These are phyloP conservation scores for Venturia effusa DNA, from an alignment of 2,329 filamentous ascomycete species.

Conservation along the genomic window DNA sequence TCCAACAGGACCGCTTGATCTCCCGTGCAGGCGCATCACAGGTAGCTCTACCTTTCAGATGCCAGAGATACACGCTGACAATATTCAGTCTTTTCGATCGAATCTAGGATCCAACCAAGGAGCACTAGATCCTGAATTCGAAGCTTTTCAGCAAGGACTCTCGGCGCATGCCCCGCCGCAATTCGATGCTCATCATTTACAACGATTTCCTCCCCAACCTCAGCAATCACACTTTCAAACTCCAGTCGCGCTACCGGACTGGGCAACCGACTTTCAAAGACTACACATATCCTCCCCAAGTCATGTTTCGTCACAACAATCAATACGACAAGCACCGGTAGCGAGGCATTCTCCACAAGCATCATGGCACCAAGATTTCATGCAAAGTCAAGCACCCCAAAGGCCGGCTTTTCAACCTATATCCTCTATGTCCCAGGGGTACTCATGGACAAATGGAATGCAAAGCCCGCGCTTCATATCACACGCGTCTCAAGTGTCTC, in stretches of 20 bases:
- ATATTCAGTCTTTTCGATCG: slow-evolving; percentile 50
- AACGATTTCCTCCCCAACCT: slow-evolving; percentile 17
- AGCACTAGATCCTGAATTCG: slow-evolving; percentile 54
- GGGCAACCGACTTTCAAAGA: slow-evolving; percentile 40
- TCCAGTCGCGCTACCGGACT: slow-evolving; percentile 27
- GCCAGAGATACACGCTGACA: background rate
- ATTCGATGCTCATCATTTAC: slow-evolving; percentile 22
- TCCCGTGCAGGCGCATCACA: slow-evolving; percentile 44
- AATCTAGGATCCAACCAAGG: slow-evolving; percentile 40
- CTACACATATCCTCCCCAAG: slow-evolving; percentile 30
- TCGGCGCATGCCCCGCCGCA: slow-evolving; percentile 26
- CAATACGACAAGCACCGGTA: slow-evolving; percentile 20
- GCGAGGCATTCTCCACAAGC: slow-evolving; percentile 15
- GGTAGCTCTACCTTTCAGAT: slow-evolving; percentile 28
- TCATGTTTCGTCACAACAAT: slow-evolving; percentile 33
- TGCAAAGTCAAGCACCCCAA: slow-evolving; percentile 28
- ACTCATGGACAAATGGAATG: slow-evolving; percentile 17
- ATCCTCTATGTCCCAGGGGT: slow-evolving; percentile 19
- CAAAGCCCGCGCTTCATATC: background rate
- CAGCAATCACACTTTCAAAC: slow-evolving; percentile 14
- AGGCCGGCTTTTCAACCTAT: slow-evolving; percentile 22
- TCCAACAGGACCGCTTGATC: slow-evolving; percentile 61
- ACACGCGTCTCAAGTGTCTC: slow-evolving; percentile 15
- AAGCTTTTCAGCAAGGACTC: slow-evolving; percentile 52
- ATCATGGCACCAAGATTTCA: slow-evolving; percentile 54